Base-by-base conservation (phyloP, 805 yeast species). In the Kodamaea leandrae region DNA sequence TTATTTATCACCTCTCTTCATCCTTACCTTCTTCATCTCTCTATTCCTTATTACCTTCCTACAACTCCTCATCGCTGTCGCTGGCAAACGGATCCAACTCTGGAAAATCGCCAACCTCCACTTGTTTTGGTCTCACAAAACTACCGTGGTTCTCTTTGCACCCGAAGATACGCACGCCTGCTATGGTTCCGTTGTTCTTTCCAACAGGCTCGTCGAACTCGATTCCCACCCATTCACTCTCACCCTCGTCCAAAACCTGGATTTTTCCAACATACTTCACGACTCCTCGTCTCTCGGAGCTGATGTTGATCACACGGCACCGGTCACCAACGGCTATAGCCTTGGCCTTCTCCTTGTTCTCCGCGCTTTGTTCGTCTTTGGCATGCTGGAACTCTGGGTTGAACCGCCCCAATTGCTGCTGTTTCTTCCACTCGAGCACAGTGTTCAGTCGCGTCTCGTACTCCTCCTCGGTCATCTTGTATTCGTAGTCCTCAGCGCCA, bases 181-280 rank as follows among this genome's bases (percentile, higher is more conserved):
- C 77, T 28, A 88, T 65, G 15, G 78, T 63, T 0, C 98, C 98
- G 54, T 87, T 78, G 54, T 90, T 87, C 58, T 84, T 87, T 4
- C 98, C 98, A 6, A 76, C 74, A 0, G 97, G 91, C 50, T 85
- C 88, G 51, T 86, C 93, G 41, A 89, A 80, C 51, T 82, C 86
- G 3, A 91, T 76, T 0, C 97, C 98, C 21, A 86, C 74, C 96
- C 97, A 91, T 1, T 62, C 49, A 14, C 51, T 50, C 25, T 67
- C 74, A 2, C 69, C 73, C 18, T 49, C 47, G 36, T 78, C 81
- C 36, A 89, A 75, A 28, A 74, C 79, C 0, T 77, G 69, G 1
- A 91, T 78, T 28, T 61, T 63, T 2, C 98, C 98, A 10, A 89
- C 64, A 53, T 64, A 91, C 43, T 71, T 66, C 20, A 91, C 73